Percentiles rank a stretch among this genome's conserved stretches.
Conservation (phyloP, 2,329 filamentous ascomycete genomes). For the Sporothrix euskadiensis region DNA sequence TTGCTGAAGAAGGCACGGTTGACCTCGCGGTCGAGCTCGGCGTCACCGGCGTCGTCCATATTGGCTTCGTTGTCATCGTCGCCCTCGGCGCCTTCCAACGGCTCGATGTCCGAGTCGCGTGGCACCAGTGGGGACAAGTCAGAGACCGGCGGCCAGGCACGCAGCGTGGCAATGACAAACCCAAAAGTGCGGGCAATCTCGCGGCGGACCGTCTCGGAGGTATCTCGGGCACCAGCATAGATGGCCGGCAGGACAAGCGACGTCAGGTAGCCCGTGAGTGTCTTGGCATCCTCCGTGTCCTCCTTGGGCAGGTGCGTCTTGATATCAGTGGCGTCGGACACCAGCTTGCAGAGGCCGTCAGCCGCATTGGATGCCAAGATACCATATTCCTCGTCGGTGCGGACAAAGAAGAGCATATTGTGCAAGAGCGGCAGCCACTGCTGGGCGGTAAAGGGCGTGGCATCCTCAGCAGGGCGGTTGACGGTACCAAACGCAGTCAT, state of each 20-base stretch:
- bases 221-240: conserved; percentile 71
- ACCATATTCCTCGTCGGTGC: conserved; percentile 82
- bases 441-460: conserved; percentile 57
- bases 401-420: conserved; percentile 86
- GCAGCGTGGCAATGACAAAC: conserved; percentile 70
- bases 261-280: conserved; percentile 61
- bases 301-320: conserved; percentile 35
- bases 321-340: conserved; percentile 60
- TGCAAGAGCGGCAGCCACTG: conserved; percentile 88
- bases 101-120: conserved; percentile 41
- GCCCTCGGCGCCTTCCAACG: neutral
- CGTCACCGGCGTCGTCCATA: conserved; percentile 25
- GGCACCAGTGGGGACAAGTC: conserved; percentile 72
- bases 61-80: neutral
- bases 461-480: conserved; percentile 58
- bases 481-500: conserved; percentile 74
- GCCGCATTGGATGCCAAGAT: conserved; percentile 79
- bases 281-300: conserved; percentile 36
- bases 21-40: conserved; percentile 42
- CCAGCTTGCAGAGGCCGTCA: conserved; percentile 74
- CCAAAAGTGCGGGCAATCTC: conserved; percentile 82
- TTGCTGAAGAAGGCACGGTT: conserved; percentile 85
- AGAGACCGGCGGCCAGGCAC: conserved; percentile 67
- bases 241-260: conserved; percentile 72
- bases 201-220: conserved; percentile 78